Base-by-base conservation (phyloP, 768 basidiomycete genomes). In the Hortiboletus flavorubellus region DNA sequence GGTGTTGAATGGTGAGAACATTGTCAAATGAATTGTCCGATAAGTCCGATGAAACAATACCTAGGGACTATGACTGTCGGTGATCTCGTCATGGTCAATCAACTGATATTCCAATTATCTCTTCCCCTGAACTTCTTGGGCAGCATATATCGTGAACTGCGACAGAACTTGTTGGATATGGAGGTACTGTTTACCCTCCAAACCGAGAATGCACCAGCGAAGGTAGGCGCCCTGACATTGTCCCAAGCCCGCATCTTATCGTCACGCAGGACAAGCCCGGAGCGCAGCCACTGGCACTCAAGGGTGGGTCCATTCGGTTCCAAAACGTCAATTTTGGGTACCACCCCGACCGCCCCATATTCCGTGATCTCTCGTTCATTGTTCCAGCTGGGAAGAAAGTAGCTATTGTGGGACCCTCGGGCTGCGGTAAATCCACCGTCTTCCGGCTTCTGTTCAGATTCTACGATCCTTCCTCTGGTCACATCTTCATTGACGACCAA, bases 81-180 rank as follows among this genome's bases (percentile, higher is more conserved):
- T 8, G 97, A 99, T 65, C 82, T 99, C 14, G 97, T 99, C 62
- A 98, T 99, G 96, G 89, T 97, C 63, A 99, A 99, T 71, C 96
- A 98, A 67, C 80, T 99, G 26, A 93, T 98, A 34, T 99, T 99
- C 77, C 97, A 99, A 67, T 76, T 99, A 0, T 97, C 94, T 0
- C 75, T 98, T 33, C 97, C 97, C 4, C 84, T 99, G 57, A 98
- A 98, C 73, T 99, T 99, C 74, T 76, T 99, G 55, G 97, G 93
- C 1, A 92, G 94, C 2, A 95, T 99, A 49, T 99, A 99, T 66
- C 91, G 97, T 46, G 97, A 99, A 69, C 83, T 98, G 72, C 79
- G 94, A 40, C 97, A 99, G 67, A 96, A 93, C 68, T 73, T 99
- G 40, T 80, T 99, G 45, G 97, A 99, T 70, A 98, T 99, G 95